Conservation (phyloP, 371 early-diverging fungal genomes). For the Scutellospora calospora region DNA sequence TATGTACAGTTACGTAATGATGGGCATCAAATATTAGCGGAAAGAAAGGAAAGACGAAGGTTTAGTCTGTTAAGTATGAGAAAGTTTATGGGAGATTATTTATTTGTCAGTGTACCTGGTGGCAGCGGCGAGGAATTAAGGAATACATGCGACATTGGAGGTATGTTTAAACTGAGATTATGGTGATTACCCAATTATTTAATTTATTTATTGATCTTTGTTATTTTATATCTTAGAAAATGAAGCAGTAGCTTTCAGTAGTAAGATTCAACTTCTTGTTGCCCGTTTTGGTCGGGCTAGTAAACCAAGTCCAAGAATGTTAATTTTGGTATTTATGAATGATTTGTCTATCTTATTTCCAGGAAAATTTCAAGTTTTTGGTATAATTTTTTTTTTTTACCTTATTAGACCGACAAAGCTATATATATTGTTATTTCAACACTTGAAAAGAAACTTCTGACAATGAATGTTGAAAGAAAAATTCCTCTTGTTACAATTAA, state of each 20-base stretch:
- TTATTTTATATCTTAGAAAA: slow-evolving; percentile 39
- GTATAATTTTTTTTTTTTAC: neutral
- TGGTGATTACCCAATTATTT: neutral
- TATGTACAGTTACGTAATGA: slow-evolving; percentile 92
- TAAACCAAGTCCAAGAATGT: slow-evolving; percentile 76
- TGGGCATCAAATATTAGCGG: slow-evolving; percentile 90
- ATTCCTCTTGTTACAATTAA: slow-evolving; percentile 62
- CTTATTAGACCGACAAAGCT: slow-evolving; percentile 60
- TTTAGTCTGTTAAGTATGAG: slow-evolving; percentile 87
- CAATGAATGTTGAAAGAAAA: slow-evolving; percentile 62
- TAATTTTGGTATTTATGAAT: slow-evolving; percentile 62
- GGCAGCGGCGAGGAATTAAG: slow-evolving; percentile 74
- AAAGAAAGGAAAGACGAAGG: slow-evolving; percentile 91
- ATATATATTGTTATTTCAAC: slow-evolving; percentile 68
- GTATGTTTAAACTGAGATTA: slow-evolving; percentile 41
- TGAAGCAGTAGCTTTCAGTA: slow-evolving; percentile 75
- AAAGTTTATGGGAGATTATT: slow-evolving; percentile 92
- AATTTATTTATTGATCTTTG: neutral
- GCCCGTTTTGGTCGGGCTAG: slow-evolving; percentile 84
- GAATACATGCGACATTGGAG: slow-evolving; percentile 64
- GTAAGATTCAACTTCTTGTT: slow-evolving; percentile 71
- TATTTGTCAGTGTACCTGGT: slow-evolving; percentile 74
- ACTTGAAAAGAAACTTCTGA: slow-evolving; percentile 64
- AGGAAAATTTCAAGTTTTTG: neutral
- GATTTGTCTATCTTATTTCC: neutral